A percentile compares a stretch with the other conserved stretches of the same genome.
Conservation (phyloP, 345 rosid species). For the Populus ilicifolia region DNA sequence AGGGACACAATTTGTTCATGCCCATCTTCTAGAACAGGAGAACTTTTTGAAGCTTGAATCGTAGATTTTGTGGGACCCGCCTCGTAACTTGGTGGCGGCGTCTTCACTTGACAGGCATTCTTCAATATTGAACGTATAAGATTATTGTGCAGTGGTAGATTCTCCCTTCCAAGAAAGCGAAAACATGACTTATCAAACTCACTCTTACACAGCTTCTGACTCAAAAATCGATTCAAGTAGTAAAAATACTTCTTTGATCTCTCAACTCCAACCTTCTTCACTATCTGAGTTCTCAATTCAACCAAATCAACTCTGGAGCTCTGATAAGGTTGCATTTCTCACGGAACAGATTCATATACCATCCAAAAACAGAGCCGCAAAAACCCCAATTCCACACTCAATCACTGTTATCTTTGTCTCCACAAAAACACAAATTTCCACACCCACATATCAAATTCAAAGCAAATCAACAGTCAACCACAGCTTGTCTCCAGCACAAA, state of each 20-base stretch:
- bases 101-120: constrained; percentile 69
- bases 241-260: constrained; percentile 73
- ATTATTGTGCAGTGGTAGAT: constrained; percentile 83
- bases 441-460: constrained; percentile 22
- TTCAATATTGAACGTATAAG: constrained; percentile 71
- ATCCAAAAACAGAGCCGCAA: constrained; percentile 28
- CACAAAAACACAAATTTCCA: constrained; percentile 28
- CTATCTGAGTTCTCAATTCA: constrained; percentile 70
- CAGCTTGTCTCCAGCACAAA: neutral
- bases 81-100: constrained; percentile 54
- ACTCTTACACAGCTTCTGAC: constrained; percentile 77
- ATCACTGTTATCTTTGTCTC: constrained; percentile 29
- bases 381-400: constrained; percentile 31
- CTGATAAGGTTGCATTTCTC: constrained; percentile 79
- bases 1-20: constrained; percentile 49
- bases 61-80: constrained; percentile 48
- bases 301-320: constrained; percentile 75
- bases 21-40: constrained; percentile 49
- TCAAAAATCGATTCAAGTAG: constrained; percentile 71
- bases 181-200: constrained; percentile 78
- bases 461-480: constrained; percentile 19
- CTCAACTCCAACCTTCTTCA: constrained; percentile 82
- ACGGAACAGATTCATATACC: constrained; percentile 44
- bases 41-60: constrained; percentile 34
- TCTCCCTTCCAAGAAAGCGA: constrained; percentile 79